A percentile compares a stretch with the other conserved stretches of the same genome.
Conservation (phyloP, 495 filamentous ascomycete genomes). For the Aspergillus sparsus region DNA sequence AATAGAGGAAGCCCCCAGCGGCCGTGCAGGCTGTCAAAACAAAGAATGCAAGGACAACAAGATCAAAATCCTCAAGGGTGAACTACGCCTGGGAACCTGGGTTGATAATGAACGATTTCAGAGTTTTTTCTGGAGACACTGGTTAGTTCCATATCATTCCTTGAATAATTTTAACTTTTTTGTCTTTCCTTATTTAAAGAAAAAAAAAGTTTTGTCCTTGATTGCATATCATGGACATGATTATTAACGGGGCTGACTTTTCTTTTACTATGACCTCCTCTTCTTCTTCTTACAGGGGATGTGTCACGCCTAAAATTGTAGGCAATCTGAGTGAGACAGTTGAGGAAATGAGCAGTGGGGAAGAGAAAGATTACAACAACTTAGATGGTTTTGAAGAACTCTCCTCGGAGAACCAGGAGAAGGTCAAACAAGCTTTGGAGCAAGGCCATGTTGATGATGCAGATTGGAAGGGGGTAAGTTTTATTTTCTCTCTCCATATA, state of each 20-base stretch:
- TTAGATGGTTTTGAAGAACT: slow-evolving; percentile 77
- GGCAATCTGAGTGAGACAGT: slow-evolving; percentile 53
- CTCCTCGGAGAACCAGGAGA: slow-evolving; percentile 58
- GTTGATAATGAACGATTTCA: slow-evolving; percentile 53
- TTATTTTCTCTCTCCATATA: slow-evolving; percentile 11
- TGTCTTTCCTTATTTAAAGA: not conserved
- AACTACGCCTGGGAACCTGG: slow-evolving; percentile 69
- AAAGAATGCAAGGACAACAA: slow-evolving; percentile 62
- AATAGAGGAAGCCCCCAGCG: slow-evolving; percentile 60
- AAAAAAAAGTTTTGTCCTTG: not conserved
- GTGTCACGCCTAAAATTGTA: slow-evolving; percentile 67
- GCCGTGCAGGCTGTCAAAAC: slow-evolving; percentile 68
- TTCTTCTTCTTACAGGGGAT: slow-evolving; percentile 61
- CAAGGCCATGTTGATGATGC: slow-evolving; percentile 74
- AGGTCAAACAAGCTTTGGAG: slow-evolving; percentile 60
- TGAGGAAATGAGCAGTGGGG: slow-evolving; percentile 22
- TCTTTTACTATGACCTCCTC: too few relatives aligned
- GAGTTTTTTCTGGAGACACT: slow-evolving; percentile 73
- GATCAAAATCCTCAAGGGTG: slow-evolving; percentile 74
- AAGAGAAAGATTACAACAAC: slow-evolving; percentile 41
- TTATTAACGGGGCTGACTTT: not conserved
- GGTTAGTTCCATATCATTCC: slow-evolving; percentile 51
- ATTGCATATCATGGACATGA: too few relatives aligned
- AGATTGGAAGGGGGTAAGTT: slow-evolving; percentile 76
- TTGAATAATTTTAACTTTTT: too few relatives aligned